These are phyloP conservation scores for Circinella umbellata DNA, from an alignment of 371 early-diverging fungal genomes.

Conservation along the genomic window DNA sequence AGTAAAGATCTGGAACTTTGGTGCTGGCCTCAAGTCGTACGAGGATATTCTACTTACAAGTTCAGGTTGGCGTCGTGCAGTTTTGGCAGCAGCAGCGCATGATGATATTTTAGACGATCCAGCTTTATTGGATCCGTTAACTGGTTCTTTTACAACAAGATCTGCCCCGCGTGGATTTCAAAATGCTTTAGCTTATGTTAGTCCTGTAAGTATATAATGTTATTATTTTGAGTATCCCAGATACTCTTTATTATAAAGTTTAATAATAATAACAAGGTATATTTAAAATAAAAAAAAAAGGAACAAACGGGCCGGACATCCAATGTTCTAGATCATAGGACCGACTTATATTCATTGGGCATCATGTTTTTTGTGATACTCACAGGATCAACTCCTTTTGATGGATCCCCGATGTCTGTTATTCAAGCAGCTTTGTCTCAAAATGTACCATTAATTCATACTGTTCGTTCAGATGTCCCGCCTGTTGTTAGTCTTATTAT, in stretches of 20 bases:
- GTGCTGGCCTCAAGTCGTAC: slow-evolving; percentile 40
- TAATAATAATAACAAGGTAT: no score
- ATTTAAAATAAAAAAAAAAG: slow-evolving; percentile 7
- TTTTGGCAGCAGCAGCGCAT: slow-evolving; percentile 18
- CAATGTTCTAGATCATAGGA: slow-evolving; percentile 58
- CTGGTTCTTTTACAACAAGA: not conserved
- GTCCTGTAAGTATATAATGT: slow-evolving; percentile 28
- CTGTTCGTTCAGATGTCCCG: slow-evolving; percentile 56
- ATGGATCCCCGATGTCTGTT: slow-evolving; percentile 56
- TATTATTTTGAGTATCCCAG: not conserved
- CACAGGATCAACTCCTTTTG: slow-evolving; percentile 52
- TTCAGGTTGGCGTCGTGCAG: slow-evolving; percentile 36
- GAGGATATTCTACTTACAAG: slow-evolving; percentile 46
- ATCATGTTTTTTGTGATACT: slow-evolving; percentile 57
- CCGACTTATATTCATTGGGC: slow-evolving; percentile 61
- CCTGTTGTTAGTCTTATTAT: slow-evolving; percentile 56
- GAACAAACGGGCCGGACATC: slow-evolving; percentile 67
- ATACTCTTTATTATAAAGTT: not conserved
- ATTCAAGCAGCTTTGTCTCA: slow-evolving; percentile 55
- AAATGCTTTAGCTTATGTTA: slow-evolving; percentile 40
- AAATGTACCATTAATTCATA: slow-evolving; percentile 51
- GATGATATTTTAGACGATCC: slow-evolving; percentile 14
- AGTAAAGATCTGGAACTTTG: slow-evolving; percentile 46
- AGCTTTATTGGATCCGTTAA: slow-evolving; percentile 1
- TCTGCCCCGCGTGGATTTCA: slow-evolving; percentile 27